A percentile compares a stretch with the other conserved stretches of the same genome.
These are phyloP conservation scores for Epichloe uncinata DNA, from an alignment of 2,329 filamentous ascomycete species.

Conservation along the genomic window DNA sequence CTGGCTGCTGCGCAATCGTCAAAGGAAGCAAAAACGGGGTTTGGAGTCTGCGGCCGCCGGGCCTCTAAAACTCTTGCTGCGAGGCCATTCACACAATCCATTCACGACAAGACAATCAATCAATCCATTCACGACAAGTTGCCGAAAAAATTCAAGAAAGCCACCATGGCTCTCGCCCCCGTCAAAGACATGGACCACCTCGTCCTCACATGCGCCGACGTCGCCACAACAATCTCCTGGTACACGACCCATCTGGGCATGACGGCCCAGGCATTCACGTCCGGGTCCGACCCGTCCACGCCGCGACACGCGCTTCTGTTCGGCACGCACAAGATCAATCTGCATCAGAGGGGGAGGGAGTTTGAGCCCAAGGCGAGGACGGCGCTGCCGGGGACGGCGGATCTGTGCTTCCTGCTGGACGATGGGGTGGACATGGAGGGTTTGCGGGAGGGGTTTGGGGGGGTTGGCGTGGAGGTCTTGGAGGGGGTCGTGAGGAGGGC, in stretches of 20 bases:
- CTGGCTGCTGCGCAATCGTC: too few relatives aligned
- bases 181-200: slow-evolving; percentile 43
- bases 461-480: slow-evolving; percentile 31
- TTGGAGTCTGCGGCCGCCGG: too few relatives aligned
- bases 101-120: too few relatives aligned
- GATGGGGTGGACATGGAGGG: slow-evolving; percentile 29
- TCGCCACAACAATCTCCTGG: slow-evolving; percentile 36
- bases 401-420: slow-evolving; percentile 45
- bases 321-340: slow-evolving; percentile 46
- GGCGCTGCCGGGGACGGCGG: slow-evolving; percentile 42
- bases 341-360: slow-evolving; percentile 41
- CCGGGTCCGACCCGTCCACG: slow-evolving; percentile 20
- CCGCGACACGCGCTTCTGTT: slow-evolving; percentile 40
- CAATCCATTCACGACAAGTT: neutral
- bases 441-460: slow-evolving; percentile 28
- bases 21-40: too few relatives aligned
- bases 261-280: slow-evolving; percentile 37
- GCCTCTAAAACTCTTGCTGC: too few relatives aligned
- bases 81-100: too few relatives aligned
- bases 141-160: neutral
- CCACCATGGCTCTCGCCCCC: slow-evolving; percentile 8
- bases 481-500: slow-evolving; percentile 46
- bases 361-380: slow-evolving; percentile 45
- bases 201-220: slow-evolving; percentile 42
- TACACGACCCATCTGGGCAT: slow-evolving; percentile 45